Conservation (phyloP, 2,329 filamentous ascomycete genomes). For the Calonectria pseudoreteaudii region DNA sequence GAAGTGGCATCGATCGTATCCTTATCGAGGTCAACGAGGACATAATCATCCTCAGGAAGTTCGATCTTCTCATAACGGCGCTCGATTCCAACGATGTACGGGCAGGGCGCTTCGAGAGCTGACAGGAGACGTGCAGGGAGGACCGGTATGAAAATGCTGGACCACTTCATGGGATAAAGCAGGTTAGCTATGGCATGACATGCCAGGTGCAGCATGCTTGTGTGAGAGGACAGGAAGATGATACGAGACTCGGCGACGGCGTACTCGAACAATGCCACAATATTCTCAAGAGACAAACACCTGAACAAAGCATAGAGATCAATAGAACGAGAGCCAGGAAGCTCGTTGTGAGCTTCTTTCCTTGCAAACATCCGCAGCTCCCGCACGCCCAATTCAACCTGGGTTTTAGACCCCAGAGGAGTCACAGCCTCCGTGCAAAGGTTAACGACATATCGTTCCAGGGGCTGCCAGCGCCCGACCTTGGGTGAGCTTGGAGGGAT, state of each 20-base stretch:
- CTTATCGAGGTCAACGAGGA: slow-evolving; percentile 92
- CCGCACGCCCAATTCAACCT: slow-evolving; percentile 90
- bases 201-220: slow-evolving; percentile 94
- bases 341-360: slow-evolving; percentile 92
- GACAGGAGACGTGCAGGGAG: slow-evolving; percentile 89
- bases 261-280: slow-evolving; percentile 93
- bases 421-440: slow-evolving; percentile 95
- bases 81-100: slow-evolving; percentile 97
- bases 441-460: slow-evolving; percentile 97
- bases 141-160: slow-evolving; percentile 93
- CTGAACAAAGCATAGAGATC: slow-evolving; percentile 95
- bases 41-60: slow-evolving; percentile 94
- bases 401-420: slow-evolving; percentile 92
- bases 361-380: slow-evolving; percentile 93
- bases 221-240: slow-evolving; percentile 95
- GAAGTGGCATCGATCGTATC: slow-evolving; percentile 89
- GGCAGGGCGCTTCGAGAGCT: slow-evolving; percentile 92
- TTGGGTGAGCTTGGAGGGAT: slow-evolving; percentile 90
- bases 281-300: slow-evolving; percentile 89
- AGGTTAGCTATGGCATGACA: slow-evolving; percentile 88
- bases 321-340: slow-evolving; percentile 89
- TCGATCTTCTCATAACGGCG: slow-evolving; percentile 87
- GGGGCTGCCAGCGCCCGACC: slow-evolving; percentile 93
- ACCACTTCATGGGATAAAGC: slow-evolving; percentile 92
- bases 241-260: slow-evolving; percentile 93